Evolutionary conservation across 2,329 filamentous ascomycete species (phyloP).

Genomic region (Pseudogymnoascus sp.): DNA sequence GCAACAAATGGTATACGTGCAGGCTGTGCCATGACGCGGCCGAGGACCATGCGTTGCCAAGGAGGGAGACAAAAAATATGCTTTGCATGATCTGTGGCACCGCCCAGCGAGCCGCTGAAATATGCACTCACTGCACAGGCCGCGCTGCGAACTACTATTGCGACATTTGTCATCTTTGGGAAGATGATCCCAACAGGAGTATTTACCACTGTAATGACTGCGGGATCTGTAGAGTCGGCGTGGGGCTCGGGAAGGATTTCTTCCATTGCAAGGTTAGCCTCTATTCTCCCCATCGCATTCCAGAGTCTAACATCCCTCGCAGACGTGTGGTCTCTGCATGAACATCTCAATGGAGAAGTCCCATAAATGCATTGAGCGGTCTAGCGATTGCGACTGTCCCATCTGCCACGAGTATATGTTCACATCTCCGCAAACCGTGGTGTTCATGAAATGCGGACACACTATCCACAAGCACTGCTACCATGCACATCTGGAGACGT

Average conservation of each 20-base stretch:
- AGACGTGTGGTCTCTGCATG: constrained; percentile 91
- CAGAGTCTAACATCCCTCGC: constrained; percentile 9
- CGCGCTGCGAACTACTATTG: constrained; percentile 87
- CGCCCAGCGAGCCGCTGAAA: constrained; percentile 71
- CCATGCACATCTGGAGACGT: constrained; percentile 75
- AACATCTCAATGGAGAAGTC: constrained; percentile 75
- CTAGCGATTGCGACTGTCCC: constrained; percentile 90
- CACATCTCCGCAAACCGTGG: constrained; percentile 76
- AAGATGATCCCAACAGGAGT: constrained; percentile 79
- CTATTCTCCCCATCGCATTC: not conserved
- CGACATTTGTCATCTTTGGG: constrained; percentile 91
- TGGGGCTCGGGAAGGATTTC: constrained; percentile 91
- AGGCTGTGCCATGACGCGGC: constrained; percentile 84
- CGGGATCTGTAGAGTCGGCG: constrained; percentile 85
- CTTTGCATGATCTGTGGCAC: constrained; percentile 91
- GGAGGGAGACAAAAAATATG: constrained; percentile 87
- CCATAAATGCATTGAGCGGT: constrained; percentile 89
- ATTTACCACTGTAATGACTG: constrained; percentile 97
- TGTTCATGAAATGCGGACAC: constrained; percentile 93
- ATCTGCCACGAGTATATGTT: constrained; percentile 98
- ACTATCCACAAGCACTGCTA: constrained; percentile 91
- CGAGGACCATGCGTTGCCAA: constrained; percentile 70
- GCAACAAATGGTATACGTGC: constrained; percentile 88
- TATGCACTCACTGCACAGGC: constrained; percentile 68
- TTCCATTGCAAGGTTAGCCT: constrained; percentile 84